Evolutionary conservation across 495 filamentous ascomycete species (phyloP), one percentile per base, ranked within the genome.

Genomic region (Thozetella sp.): DNA sequence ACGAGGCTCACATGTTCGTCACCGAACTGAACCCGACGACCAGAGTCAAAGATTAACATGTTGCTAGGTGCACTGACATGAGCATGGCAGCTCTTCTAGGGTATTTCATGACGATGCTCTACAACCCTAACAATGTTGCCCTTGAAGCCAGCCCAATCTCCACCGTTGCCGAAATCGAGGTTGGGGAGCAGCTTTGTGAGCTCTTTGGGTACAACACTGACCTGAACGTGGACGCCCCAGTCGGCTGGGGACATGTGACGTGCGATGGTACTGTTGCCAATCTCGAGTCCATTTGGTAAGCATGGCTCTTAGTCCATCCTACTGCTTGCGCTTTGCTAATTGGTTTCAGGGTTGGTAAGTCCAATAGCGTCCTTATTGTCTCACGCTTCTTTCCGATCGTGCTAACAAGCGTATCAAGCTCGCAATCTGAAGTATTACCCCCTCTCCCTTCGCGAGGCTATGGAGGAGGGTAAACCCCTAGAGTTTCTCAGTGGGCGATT

Each of bases 341-440:
- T n/a, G n/a, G n/a, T n/a, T n/a, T n/a, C n/a, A n/a, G 74, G 78
- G 60, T 57, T 22, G 51, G 55, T 69, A 61, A 43, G 64, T 63
- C n/a, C n/a, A n/a, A n/a, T n/a, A n/a, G n/a, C n/a, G n/a, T n/a
- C n/a, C 51, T 17, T 15, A 40, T 56, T 24, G 27, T 22, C 17
- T 19, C 25, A 22, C 45, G 15, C 45, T 11, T 34, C 17, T 34
- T 24, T 9, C 19, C 30, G 15, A 23, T 12, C 22, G 25, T 13
- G n/a, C 53, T 55, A 30, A 55, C 53, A 12, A 26, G 20, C 2
- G 13, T n/a, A 46, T 57, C n/a, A n/a, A 72, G 76, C 77, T 19
- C 72, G 78, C 15, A 83, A 80, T 40, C 61, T 82, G 40, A 82
- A 81, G 45, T 81, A 78, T 62, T 82, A 80, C 55, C 77, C 79